Evolutionary conservation across 192 early-diverging fungal species (phyloP), one percentile per base, ranked within the genome.

Genomic region (Rhizoclosmatium globosum): DNA sequence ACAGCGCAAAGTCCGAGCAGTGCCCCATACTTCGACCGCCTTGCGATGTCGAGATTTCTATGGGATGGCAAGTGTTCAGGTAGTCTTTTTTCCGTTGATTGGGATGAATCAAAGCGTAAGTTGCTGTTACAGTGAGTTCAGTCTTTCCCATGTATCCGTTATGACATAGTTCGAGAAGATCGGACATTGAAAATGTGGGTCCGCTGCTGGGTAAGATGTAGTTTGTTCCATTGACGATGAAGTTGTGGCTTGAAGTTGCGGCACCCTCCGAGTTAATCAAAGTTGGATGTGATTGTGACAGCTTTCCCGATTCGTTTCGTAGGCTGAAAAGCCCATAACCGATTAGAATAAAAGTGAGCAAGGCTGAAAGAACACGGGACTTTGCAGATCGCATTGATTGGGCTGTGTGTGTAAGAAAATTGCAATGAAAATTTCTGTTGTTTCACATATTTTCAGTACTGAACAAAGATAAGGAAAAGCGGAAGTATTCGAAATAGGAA

Each of bases 1-100:
- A 77, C 19, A 57, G 42, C n/a, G 53, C 76, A 69, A 77, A 77
- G 23, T 77, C 76, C 39, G 47, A 69, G 47, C 76, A 77, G n/a
- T 77, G 76, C 17, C 76, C 76, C 4, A 45, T 68, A 31, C 64
- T 68, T 15, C 76, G 31, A 6, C 64, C 76, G 1, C 3, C 47
- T 53, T 68, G 62, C 4, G 42, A 47, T 2, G 76, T 77, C 4
- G 53, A 38, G n/a, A 77, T 68, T 69, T 77, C 76, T 3, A 77
- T 19, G 2, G 76, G 47, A 39, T 58, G 21, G 47, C 76, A 77
- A 43, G 47, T 48, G 17, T 17, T 9, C 15, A 77, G 64, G 72
- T 74, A 74, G 46, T 68, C 66, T 0, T 0, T 7, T 13, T 17
- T 7, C 1, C 6, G 0, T 13, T 53, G 9, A 53, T 7, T 13